phyloP scores from a whole-genome alignment of 768 basidiomycete species.

The Mycena chlorophos region DNA sequence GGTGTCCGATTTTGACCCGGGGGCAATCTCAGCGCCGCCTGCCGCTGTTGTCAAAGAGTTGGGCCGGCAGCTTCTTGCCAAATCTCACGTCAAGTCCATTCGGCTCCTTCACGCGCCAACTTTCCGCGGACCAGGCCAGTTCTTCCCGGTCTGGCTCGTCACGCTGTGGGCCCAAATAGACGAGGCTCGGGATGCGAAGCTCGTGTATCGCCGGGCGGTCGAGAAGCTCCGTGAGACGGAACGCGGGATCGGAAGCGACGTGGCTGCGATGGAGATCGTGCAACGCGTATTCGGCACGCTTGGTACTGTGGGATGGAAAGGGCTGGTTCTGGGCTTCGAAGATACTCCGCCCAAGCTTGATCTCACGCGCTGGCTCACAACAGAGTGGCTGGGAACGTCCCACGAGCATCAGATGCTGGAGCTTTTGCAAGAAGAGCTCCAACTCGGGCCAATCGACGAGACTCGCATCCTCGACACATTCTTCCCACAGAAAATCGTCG shows the following conservation, averaged over 20 bases:
- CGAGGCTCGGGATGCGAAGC: background rate
- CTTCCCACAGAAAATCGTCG: background rate
- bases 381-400: conserved; percentile 5
- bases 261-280: background rate
- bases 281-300: conserved; percentile 1
- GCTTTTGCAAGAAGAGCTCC: conserved; percentile 5
- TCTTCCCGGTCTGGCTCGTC: conserved; percentile 3
- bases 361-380: conserved; percentile 11
- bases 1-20: background rate
- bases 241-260: conserved; percentile 1
- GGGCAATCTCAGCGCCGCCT: conserved; percentile 3
- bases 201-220: background rate
- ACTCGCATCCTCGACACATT: background rate
- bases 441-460: background rate
- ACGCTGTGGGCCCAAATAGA: conserved; percentile 2
- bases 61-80: background rate
- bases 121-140: background rate
- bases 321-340: background rate
- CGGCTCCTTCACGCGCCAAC: background rate
- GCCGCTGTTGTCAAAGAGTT: conserved; percentile 5
- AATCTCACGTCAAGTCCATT: background rate
- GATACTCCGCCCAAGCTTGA: background rate
- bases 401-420: conserved; percentile 14
- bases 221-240: background rate
- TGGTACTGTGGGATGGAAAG: conserved; percentile 1